These are phyloP conservation scores for Verticillium isaacii DNA, from an alignment of 2,329 filamentous ascomycete species.

Conservation along the genomic window DNA sequence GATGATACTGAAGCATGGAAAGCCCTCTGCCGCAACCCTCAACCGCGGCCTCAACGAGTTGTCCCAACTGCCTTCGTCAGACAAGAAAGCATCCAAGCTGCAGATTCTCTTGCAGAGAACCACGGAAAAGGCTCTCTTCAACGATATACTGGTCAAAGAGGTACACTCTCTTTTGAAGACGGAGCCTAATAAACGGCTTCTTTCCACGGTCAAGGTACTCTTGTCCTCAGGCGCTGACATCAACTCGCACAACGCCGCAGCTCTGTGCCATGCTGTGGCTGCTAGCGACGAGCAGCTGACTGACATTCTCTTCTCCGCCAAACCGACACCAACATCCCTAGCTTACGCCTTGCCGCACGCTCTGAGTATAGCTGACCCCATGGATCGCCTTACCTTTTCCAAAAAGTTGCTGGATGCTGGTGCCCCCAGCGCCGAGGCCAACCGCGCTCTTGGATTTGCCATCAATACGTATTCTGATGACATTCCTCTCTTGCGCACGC, in stretches of 20 bases:
- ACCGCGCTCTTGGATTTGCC: conserved; percentile 46
- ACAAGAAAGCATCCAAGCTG: conserved; percentile 45
- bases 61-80: conserved; percentile 35
- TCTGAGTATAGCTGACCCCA: conserved; percentile 43
- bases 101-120: conserved; percentile 38
- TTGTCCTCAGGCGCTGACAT: conserved; percentile 48
- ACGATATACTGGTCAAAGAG: conserved; percentile 44
- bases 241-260: conserved; percentile 46
- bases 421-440: conserved; percentile 41
- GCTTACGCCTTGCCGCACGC: conserved; percentile 47
- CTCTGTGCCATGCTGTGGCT: conserved; percentile 46
- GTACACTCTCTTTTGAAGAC: conserved; percentile 39
- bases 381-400: conserved; percentile 46
- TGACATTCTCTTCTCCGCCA: conserved; percentile 40
- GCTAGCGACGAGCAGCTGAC: conserved; percentile 38
- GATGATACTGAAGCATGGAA: conserved; percentile 39
- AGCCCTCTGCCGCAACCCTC: conserved; percentile 38
- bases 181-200: conserved; percentile 28
- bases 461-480: conserved; percentile 44
- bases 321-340: conserved; percentile 38
- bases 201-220: conserved; percentile 40
- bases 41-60: conserved; percentile 37
- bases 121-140: conserved; percentile 36
- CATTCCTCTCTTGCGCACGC: conserved; percentile 37
- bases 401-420: conserved; percentile 45